These are phyloP conservation scores for Nitzschia sp. DNA, from an alignment of 108 stramenopile species.

Conservation along the genomic window DNA sequence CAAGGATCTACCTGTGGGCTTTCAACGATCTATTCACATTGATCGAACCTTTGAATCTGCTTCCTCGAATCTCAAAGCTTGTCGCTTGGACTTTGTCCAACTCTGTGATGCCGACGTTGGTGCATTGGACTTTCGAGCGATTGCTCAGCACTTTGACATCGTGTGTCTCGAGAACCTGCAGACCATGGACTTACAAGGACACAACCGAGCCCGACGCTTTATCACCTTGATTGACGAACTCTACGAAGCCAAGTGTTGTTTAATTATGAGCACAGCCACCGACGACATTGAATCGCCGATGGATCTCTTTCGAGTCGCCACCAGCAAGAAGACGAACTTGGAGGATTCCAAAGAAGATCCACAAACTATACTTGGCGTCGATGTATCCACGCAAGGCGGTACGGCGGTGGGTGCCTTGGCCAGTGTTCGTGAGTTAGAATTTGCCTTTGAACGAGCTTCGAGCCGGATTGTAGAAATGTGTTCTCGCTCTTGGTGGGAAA, in stretches of 20 bases:
- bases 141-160: slow-evolving; percentile 85
- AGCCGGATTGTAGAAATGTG: slow-evolving; percentile 89
- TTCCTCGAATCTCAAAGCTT: neutral
- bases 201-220: slow-evolving; percentile 91
- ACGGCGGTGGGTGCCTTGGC: slow-evolving; percentile 69
- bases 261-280: slow-evolving; percentile 50
- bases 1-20: slow-evolving; percentile 41
- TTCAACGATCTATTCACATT: slow-evolving; percentile 47
- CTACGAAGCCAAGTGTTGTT: slow-evolving; percentile 86
- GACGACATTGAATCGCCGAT: slow-evolving; percentile 27
- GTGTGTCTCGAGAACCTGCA: slow-evolving; percentile 87
- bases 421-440: slow-evolving; percentile 80
- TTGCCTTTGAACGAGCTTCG: slow-evolving; percentile 82
- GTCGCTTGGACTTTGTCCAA: slow-evolving; percentile 86
- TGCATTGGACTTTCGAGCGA: slow-evolving; percentile 90
- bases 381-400: slow-evolving; percentile 40
- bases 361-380: slow-evolving; percentile 18
- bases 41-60: slow-evolving; percentile 17
- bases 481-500: slow-evolving; percentile 78
- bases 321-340: neutral
- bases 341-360: neutral
- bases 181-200: slow-evolving; percentile 61
- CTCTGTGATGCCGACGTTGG: slow-evolving; percentile 89
- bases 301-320: slow-evolving; percentile 44
- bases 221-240: slow-evolving; percentile 97